Conservation (phyloP, 257 asterid species). For the Paulownia fortunei region DNA sequence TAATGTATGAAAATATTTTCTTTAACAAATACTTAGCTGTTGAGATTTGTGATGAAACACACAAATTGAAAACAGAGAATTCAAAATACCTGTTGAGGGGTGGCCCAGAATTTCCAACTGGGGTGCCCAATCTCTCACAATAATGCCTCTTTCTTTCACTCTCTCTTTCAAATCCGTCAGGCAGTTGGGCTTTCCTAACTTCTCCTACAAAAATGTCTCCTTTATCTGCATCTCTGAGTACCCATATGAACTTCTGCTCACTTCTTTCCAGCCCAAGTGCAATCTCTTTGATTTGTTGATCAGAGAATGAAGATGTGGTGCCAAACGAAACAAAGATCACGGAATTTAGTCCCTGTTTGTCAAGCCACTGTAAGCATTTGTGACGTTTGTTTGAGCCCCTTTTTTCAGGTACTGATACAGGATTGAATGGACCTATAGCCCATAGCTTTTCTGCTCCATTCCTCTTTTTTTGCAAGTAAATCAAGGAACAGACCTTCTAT, state of each 20-base stretch:
- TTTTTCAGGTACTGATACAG: conserved; percentile 8
- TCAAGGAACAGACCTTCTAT: conserved; percentile 57
- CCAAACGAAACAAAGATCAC: conserved; percentile 69
- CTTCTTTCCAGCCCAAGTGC: conserved; percentile 61
- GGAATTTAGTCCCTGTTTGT: conserved; percentile 41
- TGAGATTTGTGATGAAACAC: no score
- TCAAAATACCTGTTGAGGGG: conserved; percentile 36
- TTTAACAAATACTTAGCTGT: no score
- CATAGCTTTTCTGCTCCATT: conserved; percentile 36
- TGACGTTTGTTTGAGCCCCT: conserved; percentile 7
- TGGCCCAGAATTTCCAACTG: conserved; percentile 59
- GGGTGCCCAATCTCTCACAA: conserved; percentile 66
- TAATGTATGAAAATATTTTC: no score
- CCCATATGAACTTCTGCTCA: conserved; percentile 63
- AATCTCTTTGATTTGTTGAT: conserved; percentile 53
- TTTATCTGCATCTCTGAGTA: conserved; percentile 64
- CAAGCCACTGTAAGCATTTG: conserved; percentile 59
- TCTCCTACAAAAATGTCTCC: conserved; percentile 54
- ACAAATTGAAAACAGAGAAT: no score
- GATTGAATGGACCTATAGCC: conserved; percentile 66
- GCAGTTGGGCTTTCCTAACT: conserved; percentile 27
- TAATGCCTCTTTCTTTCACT: conserved; percentile 43
- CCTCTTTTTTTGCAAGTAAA: conserved; percentile 28
- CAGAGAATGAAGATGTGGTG: conserved; percentile 52
- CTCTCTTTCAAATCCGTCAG: conserved; percentile 46